Evolutionary conservation across 768 basidiomycete species (phyloP), one percentile per base, ranked within the genome.

Genomic region (Sarcomyxa edulis): DNA sequence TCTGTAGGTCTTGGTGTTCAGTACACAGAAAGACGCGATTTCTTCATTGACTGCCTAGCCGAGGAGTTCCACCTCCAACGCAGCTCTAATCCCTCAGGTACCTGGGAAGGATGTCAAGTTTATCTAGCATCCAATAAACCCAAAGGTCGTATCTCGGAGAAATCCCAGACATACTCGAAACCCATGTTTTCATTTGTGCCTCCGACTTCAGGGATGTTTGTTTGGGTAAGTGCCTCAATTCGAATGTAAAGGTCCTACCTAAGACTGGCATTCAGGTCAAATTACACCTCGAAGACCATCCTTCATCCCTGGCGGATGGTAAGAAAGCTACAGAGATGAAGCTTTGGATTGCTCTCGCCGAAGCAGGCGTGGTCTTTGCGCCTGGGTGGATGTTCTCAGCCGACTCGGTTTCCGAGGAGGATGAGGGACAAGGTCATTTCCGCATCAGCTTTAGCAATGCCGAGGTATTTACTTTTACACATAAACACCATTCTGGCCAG

Each of bases 201-300:
- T 9, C 87, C 88, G 0, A 72, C 73, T 2, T 71, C 82, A n/a
- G 89, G 89, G 6, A 93, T 91, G 89, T 91, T 88, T 58, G 46
- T 81, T 22, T 84, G 81, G 81, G 78, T 78, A 51, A 37, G 69
- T 54, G 19, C 15, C 25, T n/a, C n/a, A 10, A 15, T 16, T 16
- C 3, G 7, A n/a, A 25, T 15, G 6, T 8, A 24, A 12, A 8
- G 9, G 19, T 31, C 7, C 15, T 21, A 20, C 9, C 35, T 5
- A 32, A 9, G 33, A 26, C 37, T 39, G 28, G 45, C 35, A 16
- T 37, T 2, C 44, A 85, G 81, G 49, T 90, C 27, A 69, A 69
- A 48, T 51, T 90, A 19, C 71, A 87, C 59, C 67, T 89, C 27
- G 68, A 74, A 15, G 57, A 67, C 37, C 74, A 80, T 50, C 74